Evolutionary conservation across 2,329 filamentous ascomycete species (phyloP).

Genomic region (Trichoderma koningiopsis): DNA sequence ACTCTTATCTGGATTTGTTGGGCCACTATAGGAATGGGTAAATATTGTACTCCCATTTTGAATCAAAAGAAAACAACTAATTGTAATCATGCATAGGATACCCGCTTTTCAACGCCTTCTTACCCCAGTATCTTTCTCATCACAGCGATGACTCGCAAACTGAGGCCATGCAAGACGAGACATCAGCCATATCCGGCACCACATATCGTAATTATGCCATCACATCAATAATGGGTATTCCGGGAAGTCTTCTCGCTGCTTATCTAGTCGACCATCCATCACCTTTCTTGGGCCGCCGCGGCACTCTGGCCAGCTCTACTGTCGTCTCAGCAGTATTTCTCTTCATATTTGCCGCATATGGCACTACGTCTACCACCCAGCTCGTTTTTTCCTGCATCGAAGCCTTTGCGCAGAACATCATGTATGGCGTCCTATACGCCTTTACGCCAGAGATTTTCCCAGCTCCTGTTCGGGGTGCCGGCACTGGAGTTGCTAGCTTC

Average conservation of each 20-base stretch:
- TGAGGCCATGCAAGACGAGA: conserved; percentile 36
- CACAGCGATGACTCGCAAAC: conserved; percentile 41
- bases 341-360: conserved; percentile 66
- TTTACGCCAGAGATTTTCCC: conserved; percentile 80
- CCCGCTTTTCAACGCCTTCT: conserved; percentile 84
- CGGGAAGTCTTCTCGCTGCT: conserved; percentile 73
- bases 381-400: conserved; percentile 68
- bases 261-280: conserved; percentile 69
- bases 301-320: conserved; percentile 70
- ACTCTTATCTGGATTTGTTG: conserved; percentile 74
- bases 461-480: conserved; percentile 69
- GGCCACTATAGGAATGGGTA: conserved; percentile 76
- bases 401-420: conserved; percentile 74
- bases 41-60: not conserved
- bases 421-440: conserved; percentile 76
- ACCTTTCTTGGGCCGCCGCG: conserved; percentile 66
- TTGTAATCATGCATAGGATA: conserved; percentile 50
- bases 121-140: conserved; percentile 77
- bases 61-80: not conserved
- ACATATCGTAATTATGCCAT: conserved; percentile 83
- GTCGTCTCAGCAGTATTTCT: conserved; percentile 68
- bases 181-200: conserved; percentile 45
- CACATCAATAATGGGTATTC: conserved; percentile 74
- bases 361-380: conserved; percentile 58
- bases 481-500: conserved; percentile 71